Conservation (phyloP, 768 basidiomycete species). For the Phanerochaete sordida region DNA sequence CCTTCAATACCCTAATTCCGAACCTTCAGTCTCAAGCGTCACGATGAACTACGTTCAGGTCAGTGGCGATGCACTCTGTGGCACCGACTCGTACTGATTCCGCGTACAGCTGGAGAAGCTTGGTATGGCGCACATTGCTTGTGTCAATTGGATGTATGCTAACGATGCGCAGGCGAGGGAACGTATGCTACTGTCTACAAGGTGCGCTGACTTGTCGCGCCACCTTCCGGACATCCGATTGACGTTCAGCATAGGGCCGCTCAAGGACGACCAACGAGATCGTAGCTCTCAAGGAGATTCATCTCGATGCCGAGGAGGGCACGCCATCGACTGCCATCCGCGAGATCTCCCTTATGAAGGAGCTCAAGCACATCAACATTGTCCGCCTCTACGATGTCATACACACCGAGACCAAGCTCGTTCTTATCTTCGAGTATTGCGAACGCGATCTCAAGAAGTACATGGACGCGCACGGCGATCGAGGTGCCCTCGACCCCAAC, state of each 20-base stretch:
- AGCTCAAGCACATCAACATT: conserved; percentile 98
- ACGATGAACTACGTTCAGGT: conserved; percentile 62
- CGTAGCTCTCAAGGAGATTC: conserved; percentile 97
- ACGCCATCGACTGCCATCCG: conserved; percentile 98
- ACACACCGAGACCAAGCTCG: conserved; percentile 96
- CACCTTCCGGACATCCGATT: conserved; percentile 4
- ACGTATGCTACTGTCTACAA: conserved; percentile 98
- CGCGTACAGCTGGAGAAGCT: conserved; percentile 77
- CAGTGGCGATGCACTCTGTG: conserved; percentile 6
- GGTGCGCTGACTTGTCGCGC: conserved; percentile 39
- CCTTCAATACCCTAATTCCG: conserved; percentile 1
- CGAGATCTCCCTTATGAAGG: conserved; percentile 99
- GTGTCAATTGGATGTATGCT: neutral
- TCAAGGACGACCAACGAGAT: conserved; percentile 98
- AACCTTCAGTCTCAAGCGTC: neutral
- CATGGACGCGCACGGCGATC: conserved; percentile 97
- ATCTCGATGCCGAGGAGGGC: conserved; percentile 98
- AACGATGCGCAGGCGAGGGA: conserved; percentile 63
- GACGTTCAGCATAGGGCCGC: conserved; percentile 61
- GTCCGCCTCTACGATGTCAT: conserved; percentile 98
- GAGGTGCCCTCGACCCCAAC: conserved; percentile 86
- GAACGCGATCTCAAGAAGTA: conserved; percentile 99
- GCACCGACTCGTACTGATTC: neutral
- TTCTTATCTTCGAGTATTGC: conserved; percentile 97
- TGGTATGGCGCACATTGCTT: conserved; percentile 28